Evolutionary conservation across 768 basidiomycete genomes (phyloP).

Genomic region (Termitomyces sp.): DNA sequence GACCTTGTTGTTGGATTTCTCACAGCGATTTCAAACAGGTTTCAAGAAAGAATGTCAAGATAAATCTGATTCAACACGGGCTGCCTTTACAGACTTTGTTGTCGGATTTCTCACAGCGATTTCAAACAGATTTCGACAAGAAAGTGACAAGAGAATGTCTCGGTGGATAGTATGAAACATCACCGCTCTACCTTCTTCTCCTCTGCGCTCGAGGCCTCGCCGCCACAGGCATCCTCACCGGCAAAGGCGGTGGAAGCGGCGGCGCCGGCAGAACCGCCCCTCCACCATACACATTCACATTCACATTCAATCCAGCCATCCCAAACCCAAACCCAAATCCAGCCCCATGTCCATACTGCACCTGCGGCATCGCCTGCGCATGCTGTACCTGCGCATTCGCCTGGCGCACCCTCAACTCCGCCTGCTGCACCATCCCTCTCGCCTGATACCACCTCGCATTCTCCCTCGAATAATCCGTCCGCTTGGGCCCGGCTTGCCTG

Average conservation of each 20-base stretch:
- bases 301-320: neutral
- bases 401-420: neutral
- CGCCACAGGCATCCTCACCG: neutral
- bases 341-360: neutral
- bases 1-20: no score
- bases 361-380: neutral
- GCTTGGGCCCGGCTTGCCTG: neutral
- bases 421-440: neutral
- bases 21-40: no score
- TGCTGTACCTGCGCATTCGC: constrained; percentile 2
- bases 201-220: neutral
- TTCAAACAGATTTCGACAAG: no score
- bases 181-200: neutral
- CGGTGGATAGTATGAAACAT: no score
- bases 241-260: neutral
- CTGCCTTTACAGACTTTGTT: no score
- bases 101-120: no score
- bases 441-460: constrained; percentile 10
- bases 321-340: neutral
- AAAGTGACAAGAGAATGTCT: no score
- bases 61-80: no score
- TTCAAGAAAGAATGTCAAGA: no score
- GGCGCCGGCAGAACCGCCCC: neutral
- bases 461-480: neutral
- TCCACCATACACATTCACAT: neutral